Base-by-base conservation (phyloP, 345 rosid species). In the Melaleuca quinquenervia region DNA sequence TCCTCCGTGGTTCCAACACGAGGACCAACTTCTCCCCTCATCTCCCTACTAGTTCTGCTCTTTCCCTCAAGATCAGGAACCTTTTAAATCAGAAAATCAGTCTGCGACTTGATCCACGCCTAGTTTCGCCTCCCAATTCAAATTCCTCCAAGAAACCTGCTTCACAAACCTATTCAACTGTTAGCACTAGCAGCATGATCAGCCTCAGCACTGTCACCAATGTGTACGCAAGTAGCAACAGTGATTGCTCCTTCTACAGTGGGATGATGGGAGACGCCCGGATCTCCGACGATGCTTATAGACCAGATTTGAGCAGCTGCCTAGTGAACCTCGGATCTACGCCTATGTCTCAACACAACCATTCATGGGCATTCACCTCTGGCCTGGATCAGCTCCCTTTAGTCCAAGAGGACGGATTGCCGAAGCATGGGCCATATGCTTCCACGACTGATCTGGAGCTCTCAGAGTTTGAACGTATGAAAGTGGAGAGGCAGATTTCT, bases 1-100 rank as follows among this genome's bases (percentile, higher is more conserved):
- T 95, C 87, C 93, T 96, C 55, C 96, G 98, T 7, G 99, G 99
- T 27, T 92, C 96, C 15, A 96, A 95, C 26, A 93, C 99, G 6
- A 92, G 98, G 15, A 95, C 98, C 88, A 96, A 96, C 88, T 96
- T 96, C 84, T 86, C 92, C 45, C 89, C 86, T 53, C 95, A 89
- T 29, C 26, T 54, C 52, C 89, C 94, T 52, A 84, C 91, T 78
- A 87, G 93, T 82, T 90, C 99, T 15, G 95, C 91, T 22, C 76
- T 95, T 84, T 94, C 98, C n/a, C 82, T 88, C 85, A 95, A 94
- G 87, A 94, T 95, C 74, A 91, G 95, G 83, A 93, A 92, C 85
- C 96, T 96, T n/a, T 95, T 96, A 60, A 89, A 91, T 85, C 96
- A 92, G 86, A 95, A 94, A 88, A 91, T 85, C 90, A 93, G 88